Conservation (phyloP, 208 protist genomes). For the Crithidia bombi region DNA sequence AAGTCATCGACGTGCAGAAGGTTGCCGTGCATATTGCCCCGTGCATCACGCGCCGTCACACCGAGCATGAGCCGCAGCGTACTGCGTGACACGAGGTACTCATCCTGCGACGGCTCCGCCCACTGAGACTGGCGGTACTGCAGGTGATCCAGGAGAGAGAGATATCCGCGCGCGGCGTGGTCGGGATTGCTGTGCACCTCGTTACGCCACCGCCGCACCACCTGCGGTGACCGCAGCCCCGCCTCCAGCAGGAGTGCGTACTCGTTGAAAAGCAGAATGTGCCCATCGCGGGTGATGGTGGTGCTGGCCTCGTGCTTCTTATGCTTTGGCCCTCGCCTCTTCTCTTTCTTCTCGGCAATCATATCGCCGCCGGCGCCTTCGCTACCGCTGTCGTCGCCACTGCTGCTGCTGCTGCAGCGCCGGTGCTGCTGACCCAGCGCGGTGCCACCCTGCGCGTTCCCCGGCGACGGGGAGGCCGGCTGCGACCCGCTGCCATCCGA, state of each 20-base stretch:
- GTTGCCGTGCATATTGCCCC: conserved; percentile 43
- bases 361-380: not conserved
- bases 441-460: not conserved
- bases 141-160: conserved; percentile 45
- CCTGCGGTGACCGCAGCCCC: conserved; percentile 35
- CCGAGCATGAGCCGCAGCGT: conserved; percentile 58
- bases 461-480: not conserved
- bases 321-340: not conserved
- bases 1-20: conserved; percentile 59
- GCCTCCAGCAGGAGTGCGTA: conserved; percentile 45
- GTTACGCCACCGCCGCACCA: conserved; percentile 36
- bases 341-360: not conserved
- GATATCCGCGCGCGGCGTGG: conserved; percentile 40
- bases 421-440: not conserved
- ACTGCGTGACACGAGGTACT: conserved; percentile 39
- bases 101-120: conserved; percentile 28
- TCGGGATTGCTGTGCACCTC: conserved; percentile 33
- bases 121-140: conserved; percentile 34
- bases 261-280: conserved; percentile 37
- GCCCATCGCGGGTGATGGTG: conserved; percentile 16
- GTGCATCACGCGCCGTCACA: conserved; percentile 41
- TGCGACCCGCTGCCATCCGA: conserved; percentile 10
- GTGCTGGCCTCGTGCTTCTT: conserved; percentile 7
- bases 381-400: not conserved
- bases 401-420: not conserved